Base-by-base conservation (phyloP, 148 eudicot species). In the Rheum nobile region DNA sequence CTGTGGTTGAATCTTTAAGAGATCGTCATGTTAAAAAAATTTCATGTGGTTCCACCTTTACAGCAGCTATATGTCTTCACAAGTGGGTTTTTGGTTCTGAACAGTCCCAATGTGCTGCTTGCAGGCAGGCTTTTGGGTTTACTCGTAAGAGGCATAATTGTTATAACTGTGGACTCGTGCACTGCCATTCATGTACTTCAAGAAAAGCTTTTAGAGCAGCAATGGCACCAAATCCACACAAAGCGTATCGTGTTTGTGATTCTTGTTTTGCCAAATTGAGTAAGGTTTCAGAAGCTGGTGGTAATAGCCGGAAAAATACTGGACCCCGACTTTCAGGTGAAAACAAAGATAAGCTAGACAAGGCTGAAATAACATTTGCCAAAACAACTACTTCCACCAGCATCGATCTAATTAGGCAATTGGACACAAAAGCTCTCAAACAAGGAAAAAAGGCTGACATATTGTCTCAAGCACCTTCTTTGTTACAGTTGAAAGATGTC, bases 71-170 rank as follows among this genome's bases (percentile, higher is more conserved):
- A 67, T 94, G 98, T 80, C 88, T 89, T 76, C 98, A 91, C 83
- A 94, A 88, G 80, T 94, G 97, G 97, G 97, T 94, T 68, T 94
- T 93, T 74, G 93, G 97, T 59, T 90, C 96, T 70, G 98, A 94
- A 81, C 97, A 91, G 80, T 88, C 98, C 48, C 98, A 89, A 80
- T 94, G 98, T 77, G 84, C 96, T 10, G 83, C 97, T 79, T 94
- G 98, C 77, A 82, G 97, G 76, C 98, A 85, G 80, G 90, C 98
- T 68, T 94, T 94, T 81, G 97, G 96, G 3, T 94, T 94, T 85
- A 91, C 97, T 24, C 85, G 98, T 57, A 95, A 94, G 83, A 80
- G 97, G 82, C 98, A 95, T 73, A 95, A 95, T 79, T 95, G 98
- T 83, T 95, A 95, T 77, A 95, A 95, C 72, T 95, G 98, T 83